These are phyloP conservation scores for Mycena venus DNA, from an alignment of 768 basidiomycete genomes.

Conservation along the genomic window DNA sequence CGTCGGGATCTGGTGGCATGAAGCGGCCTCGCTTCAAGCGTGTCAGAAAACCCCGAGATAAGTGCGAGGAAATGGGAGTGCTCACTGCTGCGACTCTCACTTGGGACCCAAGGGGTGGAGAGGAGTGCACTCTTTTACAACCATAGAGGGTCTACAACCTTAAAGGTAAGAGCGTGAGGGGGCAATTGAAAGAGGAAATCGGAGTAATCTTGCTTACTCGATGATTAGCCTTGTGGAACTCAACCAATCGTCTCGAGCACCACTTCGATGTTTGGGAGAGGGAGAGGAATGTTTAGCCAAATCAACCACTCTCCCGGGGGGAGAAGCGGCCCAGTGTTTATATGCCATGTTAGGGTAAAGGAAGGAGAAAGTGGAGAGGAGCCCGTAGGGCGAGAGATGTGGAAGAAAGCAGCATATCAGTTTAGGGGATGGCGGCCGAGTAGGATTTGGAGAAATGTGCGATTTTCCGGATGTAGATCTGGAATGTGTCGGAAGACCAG, in stretches of 20 bases:
- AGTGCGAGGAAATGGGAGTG: too few species aligned
- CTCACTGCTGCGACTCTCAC: too few species aligned
- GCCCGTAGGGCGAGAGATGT: not conserved
- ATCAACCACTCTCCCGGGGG: not conserved
- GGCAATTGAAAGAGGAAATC: too few species aligned
- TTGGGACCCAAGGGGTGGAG: too few species aligned
- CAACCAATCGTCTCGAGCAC: not conserved
- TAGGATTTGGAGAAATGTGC: constrained; percentile 36
- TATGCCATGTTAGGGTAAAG: not conserved
- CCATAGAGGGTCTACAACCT: too few species aligned
- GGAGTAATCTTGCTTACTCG: too few species aligned
- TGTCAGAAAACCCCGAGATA: too few species aligned
- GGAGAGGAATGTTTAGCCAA: not conserved
- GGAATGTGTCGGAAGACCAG: constrained; percentile 49
- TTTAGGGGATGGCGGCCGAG: not conserved
- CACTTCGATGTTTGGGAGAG: not conserved
- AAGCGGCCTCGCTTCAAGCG: too few species aligned
- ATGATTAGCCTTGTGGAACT: too few species aligned
- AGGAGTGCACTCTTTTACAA: too few species aligned
- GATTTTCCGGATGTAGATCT: constrained; percentile 49
- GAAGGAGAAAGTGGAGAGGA: not conserved
- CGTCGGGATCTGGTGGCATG: too few species aligned
- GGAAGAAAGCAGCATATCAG: not conserved
- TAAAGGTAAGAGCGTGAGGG: too few species aligned
- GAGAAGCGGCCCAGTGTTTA: not conserved